phyloP scores from a whole-genome alignment of 805 yeast genomes.

The Candida stauntonica region DNA sequence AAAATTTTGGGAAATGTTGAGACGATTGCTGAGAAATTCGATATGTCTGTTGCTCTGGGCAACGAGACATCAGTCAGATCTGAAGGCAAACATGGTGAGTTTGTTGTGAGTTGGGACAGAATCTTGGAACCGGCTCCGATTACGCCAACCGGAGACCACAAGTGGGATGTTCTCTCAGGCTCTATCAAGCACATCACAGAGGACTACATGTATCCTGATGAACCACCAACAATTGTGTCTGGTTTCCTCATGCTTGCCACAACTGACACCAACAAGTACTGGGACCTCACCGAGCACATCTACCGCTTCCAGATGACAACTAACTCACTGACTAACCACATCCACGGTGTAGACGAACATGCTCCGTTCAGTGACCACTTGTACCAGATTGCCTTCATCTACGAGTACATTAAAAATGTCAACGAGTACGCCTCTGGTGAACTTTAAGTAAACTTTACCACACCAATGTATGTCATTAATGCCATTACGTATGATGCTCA shows the following conservation, averaged over 20 bases:
- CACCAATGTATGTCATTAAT: not conserved
- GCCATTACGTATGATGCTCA: not conserved
- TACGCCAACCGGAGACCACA: conserved; percentile 41
- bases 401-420: conserved; percentile 16
- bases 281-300: conserved; percentile 18
- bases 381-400: conserved; percentile 16
- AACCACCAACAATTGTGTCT: conserved; percentile 10
- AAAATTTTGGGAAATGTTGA: conserved; percentile 31
- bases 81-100: conserved; percentile 34
- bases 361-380: conserved; percentile 17
- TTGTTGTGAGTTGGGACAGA: conserved; percentile 30
- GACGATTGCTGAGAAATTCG: conserved; percentile 37
- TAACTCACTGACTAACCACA: conserved; percentile 6
- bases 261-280: conserved; percentile 17
- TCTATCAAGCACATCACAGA: conserved; percentile 56
- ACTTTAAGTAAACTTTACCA: not conserved
- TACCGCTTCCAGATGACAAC: conserved; percentile 16
- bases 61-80: conserved; percentile 4
- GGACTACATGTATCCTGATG: conserved; percentile 33
- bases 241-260: conserved; percentile 15
- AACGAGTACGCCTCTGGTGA: conserved; percentile 9
- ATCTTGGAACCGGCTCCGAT: conserved; percentile 47
- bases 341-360: conserved; percentile 20
- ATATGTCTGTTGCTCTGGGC: conserved; percentile 21
- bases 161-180: conserved; percentile 57